Evolutionary conservation across 1,284 basidiomycete species (phyloP).

Genomic region (Leccinum pachyderme): DNA sequence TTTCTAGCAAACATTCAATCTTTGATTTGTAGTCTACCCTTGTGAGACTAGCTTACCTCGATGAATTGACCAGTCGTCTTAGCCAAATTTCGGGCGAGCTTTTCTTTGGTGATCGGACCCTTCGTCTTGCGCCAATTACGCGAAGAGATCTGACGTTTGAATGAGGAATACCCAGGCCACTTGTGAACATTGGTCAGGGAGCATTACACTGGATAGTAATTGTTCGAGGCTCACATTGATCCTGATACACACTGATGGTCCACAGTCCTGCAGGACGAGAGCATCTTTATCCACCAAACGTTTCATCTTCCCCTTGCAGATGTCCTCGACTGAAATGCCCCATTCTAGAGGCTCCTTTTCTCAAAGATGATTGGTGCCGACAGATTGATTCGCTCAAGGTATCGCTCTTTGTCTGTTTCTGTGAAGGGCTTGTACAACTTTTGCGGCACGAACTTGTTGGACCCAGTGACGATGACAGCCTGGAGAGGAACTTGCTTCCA

Average conservation of each 20-base stretch:
- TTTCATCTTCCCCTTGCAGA: slow-evolving; percentile 39
- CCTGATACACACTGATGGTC: slow-evolving; percentile 69
- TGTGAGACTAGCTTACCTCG: slow-evolving; percentile 32
- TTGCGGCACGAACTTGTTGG: slow-evolving; percentile 55
- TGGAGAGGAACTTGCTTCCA: slow-evolving; percentile 15
- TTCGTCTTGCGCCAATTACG: slow-evolving; percentile 68
- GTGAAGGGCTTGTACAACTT: slow-evolving; percentile 66
- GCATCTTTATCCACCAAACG: slow-evolving; percentile 49
- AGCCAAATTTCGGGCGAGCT: slow-evolving; percentile 59
- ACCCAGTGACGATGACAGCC: slow-evolving; percentile 24
- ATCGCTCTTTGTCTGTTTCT: slow-evolving; percentile 63
- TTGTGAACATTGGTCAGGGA: slow-evolving; percentile 23
- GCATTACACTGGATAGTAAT: neutral
- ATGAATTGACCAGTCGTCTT: slow-evolving; percentile 57
- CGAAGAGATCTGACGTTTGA: slow-evolving; percentile 69
- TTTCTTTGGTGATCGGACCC: slow-evolving; percentile 60
- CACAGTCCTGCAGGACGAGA: slow-evolving; percentile 58
- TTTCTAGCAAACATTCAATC: slow-evolving; percentile 27
- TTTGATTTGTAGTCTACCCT: neutral
- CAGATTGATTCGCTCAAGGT: slow-evolving; percentile 61
- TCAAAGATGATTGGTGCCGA: slow-evolving; percentile 61
- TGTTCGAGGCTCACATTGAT: slow-evolving; percentile 47
- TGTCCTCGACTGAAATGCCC: slow-evolving; percentile 57
- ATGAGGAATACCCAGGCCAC: slow-evolving; percentile 75
- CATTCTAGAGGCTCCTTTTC: slow-evolving; percentile 47